These are phyloP conservation scores for Takashimella tepidaria DNA, from an alignment of 1,284 basidiomycete genomes.

Conservation along the genomic window DNA sequence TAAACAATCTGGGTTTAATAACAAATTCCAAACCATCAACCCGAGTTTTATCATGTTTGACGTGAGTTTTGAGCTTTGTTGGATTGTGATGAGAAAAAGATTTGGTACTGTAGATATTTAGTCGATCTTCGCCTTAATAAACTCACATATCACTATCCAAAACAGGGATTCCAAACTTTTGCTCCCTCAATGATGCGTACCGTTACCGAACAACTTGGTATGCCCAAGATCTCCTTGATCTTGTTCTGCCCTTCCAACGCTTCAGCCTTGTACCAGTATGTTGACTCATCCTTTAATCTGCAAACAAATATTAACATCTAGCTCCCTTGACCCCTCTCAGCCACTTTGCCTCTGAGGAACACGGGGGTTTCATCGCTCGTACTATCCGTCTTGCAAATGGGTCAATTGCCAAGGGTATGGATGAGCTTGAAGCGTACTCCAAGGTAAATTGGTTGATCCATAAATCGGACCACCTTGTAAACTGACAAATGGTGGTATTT, in stretches of 20 bases:
- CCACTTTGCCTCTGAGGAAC: slow-evolving; percentile 8
- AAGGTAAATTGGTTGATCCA: too few relatives aligned
- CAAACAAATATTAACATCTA: too few relatives aligned
- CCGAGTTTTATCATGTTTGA: slow-evolving; percentile 18
- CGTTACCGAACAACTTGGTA: neutral
- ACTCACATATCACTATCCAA: too few relatives aligned
- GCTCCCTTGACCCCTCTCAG: neutral
- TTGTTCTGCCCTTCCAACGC: slow-evolving; percentile 17
- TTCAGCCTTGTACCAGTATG: slow-evolving; percentile 13
- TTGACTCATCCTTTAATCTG: neutral
- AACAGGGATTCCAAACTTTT: slow-evolving; percentile 19
- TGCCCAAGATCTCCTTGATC: slow-evolving; percentile 9
- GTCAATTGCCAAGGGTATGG: slow-evolving; percentile 12
- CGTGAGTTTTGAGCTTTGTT: slow-evolving; percentile 19
- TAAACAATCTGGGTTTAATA: slow-evolving; percentile 2
- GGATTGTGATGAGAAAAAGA: too few relatives aligned
- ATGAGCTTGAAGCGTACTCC: slow-evolving; percentile 6
- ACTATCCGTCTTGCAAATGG: neutral
- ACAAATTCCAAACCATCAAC: slow-evolving; percentile 14
- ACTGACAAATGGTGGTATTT: neutral
- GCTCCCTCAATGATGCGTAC: slow-evolving; percentile 12
- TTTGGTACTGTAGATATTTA: too few relatives aligned
- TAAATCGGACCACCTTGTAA: too few relatives aligned
- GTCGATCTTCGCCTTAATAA: too few relatives aligned
- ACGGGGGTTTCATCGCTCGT: slow-evolving; percentile 8